phyloP scores from a whole-genome alignment of 1,284 basidiomycete species.

The Leccinum subspadiceum region DNA sequence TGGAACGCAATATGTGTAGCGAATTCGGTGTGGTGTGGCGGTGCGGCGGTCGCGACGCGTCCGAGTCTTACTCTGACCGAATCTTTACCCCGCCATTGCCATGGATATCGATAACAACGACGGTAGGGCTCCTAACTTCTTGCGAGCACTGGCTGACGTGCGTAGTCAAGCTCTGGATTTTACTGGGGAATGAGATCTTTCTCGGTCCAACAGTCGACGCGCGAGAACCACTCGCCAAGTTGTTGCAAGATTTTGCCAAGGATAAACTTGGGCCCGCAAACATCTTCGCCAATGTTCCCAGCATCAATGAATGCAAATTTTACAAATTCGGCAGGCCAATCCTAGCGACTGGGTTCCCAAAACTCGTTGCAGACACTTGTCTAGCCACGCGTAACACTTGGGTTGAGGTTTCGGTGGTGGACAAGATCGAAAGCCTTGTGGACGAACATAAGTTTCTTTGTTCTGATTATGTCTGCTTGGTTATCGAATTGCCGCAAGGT shows the following conservation, averaged over 20 bases:
- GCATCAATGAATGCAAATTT: not conserved
- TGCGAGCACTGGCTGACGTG: not conserved
- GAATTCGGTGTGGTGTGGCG: no score
- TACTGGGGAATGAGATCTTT: not conserved
- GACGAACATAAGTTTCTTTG: no score
- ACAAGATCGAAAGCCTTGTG: no score
- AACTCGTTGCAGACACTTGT: not conserved
- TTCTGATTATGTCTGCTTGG: no score
- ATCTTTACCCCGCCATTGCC: not conserved
- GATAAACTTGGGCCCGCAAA: not conserved
- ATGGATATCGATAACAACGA: not conserved
- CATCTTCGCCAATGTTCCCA: not conserved
- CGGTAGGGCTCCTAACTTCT: not conserved
- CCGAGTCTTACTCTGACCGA: no score
- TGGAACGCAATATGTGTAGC: no score
- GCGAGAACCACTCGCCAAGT: not conserved
- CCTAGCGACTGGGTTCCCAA: not conserved
- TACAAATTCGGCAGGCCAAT: not conserved
- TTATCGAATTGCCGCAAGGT: no score
- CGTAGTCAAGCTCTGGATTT: not conserved
- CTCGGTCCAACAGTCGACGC: not conserved
- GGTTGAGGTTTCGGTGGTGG: no score
- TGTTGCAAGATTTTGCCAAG: not conserved
- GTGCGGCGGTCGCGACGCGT: no score
- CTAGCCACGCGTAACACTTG: no score